Evolutionary conservation across 441 rosid genomes (phyloP), one percentile per base, ranked within the genome.

Genomic region (Biscutella auriculata): DNA sequence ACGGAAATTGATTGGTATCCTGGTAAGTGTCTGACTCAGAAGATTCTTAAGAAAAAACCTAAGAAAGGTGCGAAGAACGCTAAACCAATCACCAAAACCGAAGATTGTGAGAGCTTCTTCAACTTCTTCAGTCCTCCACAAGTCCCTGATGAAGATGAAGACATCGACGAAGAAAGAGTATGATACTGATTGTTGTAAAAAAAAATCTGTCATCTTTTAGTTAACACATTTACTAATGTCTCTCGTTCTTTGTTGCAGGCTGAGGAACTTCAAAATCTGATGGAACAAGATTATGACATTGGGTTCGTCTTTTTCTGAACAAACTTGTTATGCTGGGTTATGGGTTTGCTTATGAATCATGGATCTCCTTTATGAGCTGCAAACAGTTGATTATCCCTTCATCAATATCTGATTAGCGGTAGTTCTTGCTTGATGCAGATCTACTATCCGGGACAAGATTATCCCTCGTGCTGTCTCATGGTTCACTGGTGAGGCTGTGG

Each of bases 231-330:
- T 43, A 53, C 19, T 43, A 36, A 53, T 53, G 34, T 25, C 34
- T 54, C 16, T 5, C 12, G 23, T 64, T 47, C 8, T 61, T 53
- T 41, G 39, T 42, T 39, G 42, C 72, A 90, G 94, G 94, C 91
- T 40, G 95, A 85, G 74, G 89, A 83, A 68, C 86, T 90, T 54
- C 89, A 83, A 44, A 78, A 82, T 70, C 79, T 68, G 43, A 79
- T 87, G 95, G 97, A 90, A 15, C 89, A 80, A 67, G 97, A 90
- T 76, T 90, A 87, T 73, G 88, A 90, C 45, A 69, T 83, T 40
- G 96, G 88, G 91, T 88, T 26, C 43, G 23, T 63, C 46, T 8
- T 52, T 17, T 42, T 12, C 48, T 19, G 28, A 36, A 17, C 27
- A 33, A 12, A 4, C 36, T 43, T 63, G 9, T 19, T 63, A 17